A percentile compares a stretch with the other conserved stretches of the same genome.
Evolutionary conservation across 345 rosid species (phyloP).

Genomic region (Eucalyptus caleyi): DNA sequence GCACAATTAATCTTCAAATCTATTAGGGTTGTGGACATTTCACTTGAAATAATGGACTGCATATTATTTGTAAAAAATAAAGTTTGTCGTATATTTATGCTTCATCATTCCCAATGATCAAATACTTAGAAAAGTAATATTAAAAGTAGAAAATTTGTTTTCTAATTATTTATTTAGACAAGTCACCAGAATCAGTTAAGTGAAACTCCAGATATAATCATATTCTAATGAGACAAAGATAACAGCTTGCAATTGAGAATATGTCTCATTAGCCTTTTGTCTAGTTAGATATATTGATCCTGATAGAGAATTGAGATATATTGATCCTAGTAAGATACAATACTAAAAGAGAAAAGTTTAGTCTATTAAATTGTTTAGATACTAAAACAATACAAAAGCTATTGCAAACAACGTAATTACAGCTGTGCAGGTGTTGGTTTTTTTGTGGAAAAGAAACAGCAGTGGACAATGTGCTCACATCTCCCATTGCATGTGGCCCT

Average conservation of each 20-base stretch:
- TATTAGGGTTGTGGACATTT: background rate
- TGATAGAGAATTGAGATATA: background rate
- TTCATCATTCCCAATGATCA: background rate
- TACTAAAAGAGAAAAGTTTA: background rate
- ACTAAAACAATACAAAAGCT: background rate
- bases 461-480: background rate
- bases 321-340: background rate
- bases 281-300: background rate
- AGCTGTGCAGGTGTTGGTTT: background rate
- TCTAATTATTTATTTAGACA: background rate
- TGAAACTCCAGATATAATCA: background rate
- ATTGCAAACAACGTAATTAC: background rate
- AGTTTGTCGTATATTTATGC: background rate
- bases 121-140: background rate
- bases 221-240: background rate
- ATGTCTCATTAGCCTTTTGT: background rate
- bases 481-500: background rate
- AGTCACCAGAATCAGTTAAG: background rate
- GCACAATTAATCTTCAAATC: background rate
- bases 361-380: background rate
- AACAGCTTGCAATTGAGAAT: background rate
- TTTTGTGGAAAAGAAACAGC: background rate
- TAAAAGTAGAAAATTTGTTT: background rate
- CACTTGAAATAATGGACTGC: background rate
- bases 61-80: background rate